Evolutionary conservation across 2,329 filamentous ascomycete species (phyloP).

Genomic region (Lachnellula arida): DNA sequence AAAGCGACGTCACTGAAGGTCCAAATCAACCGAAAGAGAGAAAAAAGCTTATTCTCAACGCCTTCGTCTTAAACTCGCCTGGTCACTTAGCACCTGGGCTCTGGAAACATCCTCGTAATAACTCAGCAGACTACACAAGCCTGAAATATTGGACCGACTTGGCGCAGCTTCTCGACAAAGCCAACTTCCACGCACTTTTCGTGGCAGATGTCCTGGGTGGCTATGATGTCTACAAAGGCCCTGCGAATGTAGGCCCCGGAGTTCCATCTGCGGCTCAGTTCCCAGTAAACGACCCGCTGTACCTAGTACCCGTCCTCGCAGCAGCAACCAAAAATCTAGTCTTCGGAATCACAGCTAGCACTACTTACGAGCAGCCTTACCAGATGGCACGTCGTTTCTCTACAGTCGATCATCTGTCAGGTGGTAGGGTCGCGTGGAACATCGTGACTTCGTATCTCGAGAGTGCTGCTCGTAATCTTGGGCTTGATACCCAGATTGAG

Average conservation of each 20-base stretch:
- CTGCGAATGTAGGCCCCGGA: constrained; percentile 53
- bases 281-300: constrained; percentile 66
- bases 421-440: constrained; percentile 5
- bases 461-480: constrained; percentile 58
- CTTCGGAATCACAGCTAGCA: constrained; percentile 63
- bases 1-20: background rate
- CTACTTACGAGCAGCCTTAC: constrained; percentile 53
- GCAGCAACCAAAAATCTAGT: constrained; percentile 62
- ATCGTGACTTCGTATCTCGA: constrained; percentile 62
- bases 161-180: constrained; percentile 54
- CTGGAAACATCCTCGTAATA: constrained; percentile 61
- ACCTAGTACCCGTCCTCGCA: constrained; percentile 61
- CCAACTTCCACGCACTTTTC: constrained; percentile 62
- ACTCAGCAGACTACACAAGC: constrained; percentile 56
- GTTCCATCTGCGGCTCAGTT: constrained; percentile 61
- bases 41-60: constrained; percentile 46
- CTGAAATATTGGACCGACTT: constrained; percentile 57
- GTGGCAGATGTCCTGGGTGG: constrained; percentile 63
- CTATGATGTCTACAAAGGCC: constrained; percentile 66
- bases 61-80: constrained; percentile 45
- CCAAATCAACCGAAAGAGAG: constrained; percentile 11
- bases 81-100: constrained; percentile 52
- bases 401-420: constrained; percentile 6
- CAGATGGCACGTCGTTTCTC: constrained; percentile 14
- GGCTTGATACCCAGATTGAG: constrained; percentile 48